Percentiles rank a stretch among this genome's conserved stretches.
Conservation (phyloP, 2,329 filamentous ascomycete species). For the Microdochium paspali region DNA sequence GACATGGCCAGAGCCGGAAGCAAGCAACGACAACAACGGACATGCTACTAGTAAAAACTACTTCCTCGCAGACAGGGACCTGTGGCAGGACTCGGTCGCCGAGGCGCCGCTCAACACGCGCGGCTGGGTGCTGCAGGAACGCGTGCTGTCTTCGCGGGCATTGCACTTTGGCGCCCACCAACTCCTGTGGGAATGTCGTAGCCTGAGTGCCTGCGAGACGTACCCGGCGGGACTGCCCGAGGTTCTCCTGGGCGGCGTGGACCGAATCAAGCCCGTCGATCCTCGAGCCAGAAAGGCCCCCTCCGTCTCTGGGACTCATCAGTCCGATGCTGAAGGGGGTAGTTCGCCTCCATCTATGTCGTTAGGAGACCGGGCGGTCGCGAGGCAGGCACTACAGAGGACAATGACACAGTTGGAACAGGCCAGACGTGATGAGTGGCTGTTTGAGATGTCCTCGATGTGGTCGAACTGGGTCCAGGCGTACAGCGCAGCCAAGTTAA, state of each 20-base stretch:
- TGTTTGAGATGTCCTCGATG: not conserved
- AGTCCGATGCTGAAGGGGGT: too few species aligned
- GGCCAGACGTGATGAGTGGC: not conserved
- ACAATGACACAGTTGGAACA: not conserved
- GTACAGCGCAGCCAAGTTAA: constrained; percentile 7
- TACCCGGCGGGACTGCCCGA: not conserved
- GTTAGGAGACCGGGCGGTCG: too few species aligned
- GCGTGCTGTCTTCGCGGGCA: constrained; percentile 3
- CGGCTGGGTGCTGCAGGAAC: constrained; percentile 6
- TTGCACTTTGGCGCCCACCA: constrained; percentile 4
- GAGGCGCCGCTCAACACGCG: constrained; percentile 2
- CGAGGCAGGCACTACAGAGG: too few species aligned
- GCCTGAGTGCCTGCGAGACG: not conserved
- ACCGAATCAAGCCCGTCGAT: not conserved
- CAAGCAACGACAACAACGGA: not conserved
- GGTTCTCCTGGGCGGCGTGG: not conserved
- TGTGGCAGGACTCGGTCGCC: not conserved
- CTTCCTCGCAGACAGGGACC: not conserved
- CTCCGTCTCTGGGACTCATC: too few species aligned
- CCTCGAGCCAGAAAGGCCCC: not conserved
- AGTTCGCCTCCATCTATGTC: too few species aligned
- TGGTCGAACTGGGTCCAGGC: constrained; percentile 1
- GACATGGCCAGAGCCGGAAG: not conserved
- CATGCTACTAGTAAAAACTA: not conserved
- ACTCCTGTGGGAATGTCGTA: constrained; percentile 4